Evolutionary conservation across 805 yeast genomes (phyloP).

Genomic region (Spencermartinsiella europaea): DNA sequence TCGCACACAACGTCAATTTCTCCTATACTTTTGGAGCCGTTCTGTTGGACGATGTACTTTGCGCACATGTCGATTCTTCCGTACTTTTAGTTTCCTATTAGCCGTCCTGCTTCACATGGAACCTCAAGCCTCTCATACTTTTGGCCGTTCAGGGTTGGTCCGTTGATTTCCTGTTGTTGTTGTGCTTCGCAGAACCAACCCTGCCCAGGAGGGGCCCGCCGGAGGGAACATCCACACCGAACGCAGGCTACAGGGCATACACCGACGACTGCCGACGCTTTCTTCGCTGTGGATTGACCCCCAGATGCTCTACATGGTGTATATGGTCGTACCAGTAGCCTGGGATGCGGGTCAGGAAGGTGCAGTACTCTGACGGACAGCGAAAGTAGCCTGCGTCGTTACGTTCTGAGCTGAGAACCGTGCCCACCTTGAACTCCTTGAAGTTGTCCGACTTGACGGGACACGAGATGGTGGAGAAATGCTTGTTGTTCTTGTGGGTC

Average conservation of each 20-base stretch:
- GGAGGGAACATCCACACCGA: too few relatives aligned
- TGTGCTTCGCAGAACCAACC: too few relatives aligned
- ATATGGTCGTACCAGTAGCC: conserved; percentile 26
- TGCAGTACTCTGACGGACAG: conserved; percentile 23
- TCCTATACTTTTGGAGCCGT: too few relatives aligned
- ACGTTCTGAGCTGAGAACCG: conserved; percentile 16
- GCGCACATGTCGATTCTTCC: too few relatives aligned
- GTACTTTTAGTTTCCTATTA: too few relatives aligned
- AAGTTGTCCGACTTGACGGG: conserved; percentile 18
- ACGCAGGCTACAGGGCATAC: background rate
- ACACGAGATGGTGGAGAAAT: conserved; percentile 20
- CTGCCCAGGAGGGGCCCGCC: too few relatives aligned
- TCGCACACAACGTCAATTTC: too few relatives aligned
- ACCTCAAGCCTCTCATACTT: too few relatives aligned
- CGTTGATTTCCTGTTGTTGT: too few relatives aligned
- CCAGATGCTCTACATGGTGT: conserved; percentile 23
- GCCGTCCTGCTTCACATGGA: too few relatives aligned
- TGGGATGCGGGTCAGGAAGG: conserved; percentile 26
- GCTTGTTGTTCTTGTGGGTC: conserved; percentile 26
- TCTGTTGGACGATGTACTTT: too few relatives aligned
- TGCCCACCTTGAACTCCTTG: conserved; percentile 18
- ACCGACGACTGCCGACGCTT: conserved; percentile 11
- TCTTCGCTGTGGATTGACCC: conserved; percentile 25
- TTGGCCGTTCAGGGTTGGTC: too few relatives aligned
- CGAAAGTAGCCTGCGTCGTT: conserved; percentile 22